Percentiles rank a stretch among this genome's conserved stretches.
Evolutionary conservation across 306 rosid genomes (phyloP).

Genomic region (Prunus mongolica): DNA sequence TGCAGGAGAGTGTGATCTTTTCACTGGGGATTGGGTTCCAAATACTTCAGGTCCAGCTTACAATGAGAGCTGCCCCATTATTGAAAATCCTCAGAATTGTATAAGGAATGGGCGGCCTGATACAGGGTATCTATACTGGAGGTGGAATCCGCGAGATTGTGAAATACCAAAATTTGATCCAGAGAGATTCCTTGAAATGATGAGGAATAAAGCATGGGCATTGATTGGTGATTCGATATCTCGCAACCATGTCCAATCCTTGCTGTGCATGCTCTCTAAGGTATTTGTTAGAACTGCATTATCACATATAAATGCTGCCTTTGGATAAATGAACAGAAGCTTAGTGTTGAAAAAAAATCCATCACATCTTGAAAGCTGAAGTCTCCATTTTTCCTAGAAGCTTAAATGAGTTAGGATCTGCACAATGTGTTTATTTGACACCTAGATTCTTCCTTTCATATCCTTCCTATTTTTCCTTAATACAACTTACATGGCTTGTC

Average conservation of each 20-base stretch:
- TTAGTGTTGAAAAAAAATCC: neutral
- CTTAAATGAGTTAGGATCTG: neutral
- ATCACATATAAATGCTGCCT: slow-evolving; percentile 1
- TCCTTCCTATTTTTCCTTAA: neutral
- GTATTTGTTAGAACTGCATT: slow-evolving; percentile 36
- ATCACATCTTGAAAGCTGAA: neutral
- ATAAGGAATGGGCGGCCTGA: slow-evolving; percentile 88
- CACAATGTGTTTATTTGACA: neutral
- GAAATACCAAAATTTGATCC: slow-evolving; percentile 64
- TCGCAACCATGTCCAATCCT: slow-evolving; percentile 92
- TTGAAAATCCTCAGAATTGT: slow-evolving; percentile 88
- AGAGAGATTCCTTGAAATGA: slow-evolving; percentile 52
- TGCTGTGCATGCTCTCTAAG: slow-evolving; percentile 82
- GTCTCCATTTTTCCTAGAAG: neutral
- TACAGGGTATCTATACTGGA: slow-evolving; percentile 65
- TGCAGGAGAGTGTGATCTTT: slow-evolving; percentile 73
- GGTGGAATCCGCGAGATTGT: slow-evolving; percentile 77
- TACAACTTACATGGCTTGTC: neutral
- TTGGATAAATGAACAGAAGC: neutral
- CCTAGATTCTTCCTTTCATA: neutral
- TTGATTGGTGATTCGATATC: slow-evolving; percentile 90
- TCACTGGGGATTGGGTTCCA: slow-evolving; percentile 80
- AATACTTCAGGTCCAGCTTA: slow-evolving; percentile 62
- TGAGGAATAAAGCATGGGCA: slow-evolving; percentile 84
- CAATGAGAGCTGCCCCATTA: slow-evolving; percentile 64